Evolutionary conservation across 148 eudicot genomes (phyloP), one percentile per base, ranked within the genome.

Genomic region (Rhododendron molle): DNA sequence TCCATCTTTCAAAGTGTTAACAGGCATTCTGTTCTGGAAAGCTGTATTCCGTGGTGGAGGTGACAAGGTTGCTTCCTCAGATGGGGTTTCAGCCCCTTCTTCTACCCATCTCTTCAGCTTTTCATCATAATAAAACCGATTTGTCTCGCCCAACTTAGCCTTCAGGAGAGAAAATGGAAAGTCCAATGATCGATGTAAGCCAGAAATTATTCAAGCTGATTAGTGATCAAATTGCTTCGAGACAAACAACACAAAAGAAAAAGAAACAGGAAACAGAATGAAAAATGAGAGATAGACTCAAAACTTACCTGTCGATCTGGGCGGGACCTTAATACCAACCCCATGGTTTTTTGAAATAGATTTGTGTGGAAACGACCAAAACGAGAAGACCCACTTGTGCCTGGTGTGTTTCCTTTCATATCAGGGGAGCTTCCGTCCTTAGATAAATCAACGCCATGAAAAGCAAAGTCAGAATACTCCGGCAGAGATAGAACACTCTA

Each of bases 61-160:
- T 58, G 96, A 91, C 86, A 90, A 86, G 78, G 92, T 91, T 54
- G 94, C 84, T 92, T 93, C 98, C 85, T 90, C 92, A 50, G 93
- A 91, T 78, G 93, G 95, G 52, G 90, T 88, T 85, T 88, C 95
- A 71, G 86, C 93, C 85, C 98, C 98, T 93, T 96, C 94, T 89
- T 94, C 83, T 56, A 81, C 83, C 83, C 98, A 95, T 87, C 95
- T 89, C 86, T 93, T 93, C 23, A 93, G 96, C 58, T 95, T 93
- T 67, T 93, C 93, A 83, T 95, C 93, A 83, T 93, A 95, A 83
- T 93, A 92, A 58, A 95, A 95, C 86, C 89, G 93, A 85, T 95
- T 95, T 21, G 83, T 34, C 50, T 92, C 94, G 15, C 98, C 98
- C 88, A 95, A 87, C 86, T 95, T 95, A 40, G 98, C 98, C 98